A percentile compares a stretch with the other conserved stretches of the same genome.
phyloP scores from a whole-genome alignment of 139 green algal species.

The Auxenochlorella protothecoides region DNA sequence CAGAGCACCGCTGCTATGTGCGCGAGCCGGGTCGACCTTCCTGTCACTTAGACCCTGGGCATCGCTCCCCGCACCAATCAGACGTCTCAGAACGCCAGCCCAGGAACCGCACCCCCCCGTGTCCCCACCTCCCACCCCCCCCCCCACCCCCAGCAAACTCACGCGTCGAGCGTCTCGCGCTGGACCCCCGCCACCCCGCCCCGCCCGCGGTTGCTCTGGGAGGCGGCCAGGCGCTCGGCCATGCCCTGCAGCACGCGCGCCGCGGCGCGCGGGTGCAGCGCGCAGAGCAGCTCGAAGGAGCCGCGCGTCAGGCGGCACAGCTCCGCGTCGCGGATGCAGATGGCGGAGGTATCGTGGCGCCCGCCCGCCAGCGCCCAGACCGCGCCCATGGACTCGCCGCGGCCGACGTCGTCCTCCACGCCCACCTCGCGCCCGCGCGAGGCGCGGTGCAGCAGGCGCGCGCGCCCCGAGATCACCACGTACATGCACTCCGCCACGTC shows the following conservation, averaged over 20 bases:
- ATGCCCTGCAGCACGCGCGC: conserved; percentile 36
- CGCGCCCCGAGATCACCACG: conserved; percentile 60
- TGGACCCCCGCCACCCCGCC: no score
- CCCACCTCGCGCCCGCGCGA: conserved; percentile 7
- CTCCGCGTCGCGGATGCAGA: conserved; percentile 60
- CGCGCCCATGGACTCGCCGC: conserved; percentile 59
- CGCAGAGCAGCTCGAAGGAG: conserved; percentile 30
- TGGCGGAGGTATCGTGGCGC: conserved; percentile 51
- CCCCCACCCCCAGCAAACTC: no score
- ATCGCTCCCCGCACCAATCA: no score
- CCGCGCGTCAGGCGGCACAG: conserved; percentile 58
- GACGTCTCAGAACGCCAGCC: no score
- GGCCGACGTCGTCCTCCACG: conserved; percentile 49
- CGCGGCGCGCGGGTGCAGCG: conserved; percentile 18
- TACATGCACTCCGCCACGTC: conserved; percentile 55
- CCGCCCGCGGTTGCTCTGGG: not conserved
- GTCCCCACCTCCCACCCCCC: no score
- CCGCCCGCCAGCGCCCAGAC: conserved; percentile 51
- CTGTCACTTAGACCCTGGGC: no score
- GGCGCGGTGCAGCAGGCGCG: conserved; percentile 42
- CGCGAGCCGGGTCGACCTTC: no score
- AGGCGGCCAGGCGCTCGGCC: conserved; percentile 23
- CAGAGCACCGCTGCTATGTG: no score
- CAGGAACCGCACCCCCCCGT: no score
- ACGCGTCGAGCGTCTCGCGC: no score